Conservation (phyloP, 2,329 filamentous ascomycete species). For the Cladophialophora bantiana region DNA sequence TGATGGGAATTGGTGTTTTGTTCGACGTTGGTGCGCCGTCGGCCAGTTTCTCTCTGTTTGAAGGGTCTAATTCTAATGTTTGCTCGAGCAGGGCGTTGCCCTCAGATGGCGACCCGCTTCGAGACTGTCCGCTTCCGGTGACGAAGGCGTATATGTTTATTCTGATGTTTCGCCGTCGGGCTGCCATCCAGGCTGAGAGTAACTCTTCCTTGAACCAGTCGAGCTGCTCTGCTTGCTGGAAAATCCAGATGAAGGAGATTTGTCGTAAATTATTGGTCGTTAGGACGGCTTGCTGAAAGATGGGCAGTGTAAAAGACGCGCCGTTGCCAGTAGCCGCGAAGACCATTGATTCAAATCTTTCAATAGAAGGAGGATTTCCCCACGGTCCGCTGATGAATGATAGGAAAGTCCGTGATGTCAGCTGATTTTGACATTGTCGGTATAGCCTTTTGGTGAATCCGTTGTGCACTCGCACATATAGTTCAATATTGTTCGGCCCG, state of each 20-base stretch:
- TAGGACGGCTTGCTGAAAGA: constrained; percentile 30
- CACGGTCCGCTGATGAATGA: constrained; percentile 35
- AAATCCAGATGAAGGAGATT: constrained; percentile 35
- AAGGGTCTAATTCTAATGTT: neutral
- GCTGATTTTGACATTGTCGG: constrained; percentile 19
- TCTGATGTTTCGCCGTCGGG: constrained; percentile 59
- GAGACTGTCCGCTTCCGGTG: constrained; percentile 6
- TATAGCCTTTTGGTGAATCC: constrained; percentile 36
- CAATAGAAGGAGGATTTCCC: constrained; percentile 31
- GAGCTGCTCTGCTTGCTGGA: constrained; percentile 31
- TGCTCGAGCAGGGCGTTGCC: constrained; percentile 9
- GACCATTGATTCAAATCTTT: constrained; percentile 35
- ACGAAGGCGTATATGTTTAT: constrained; percentile 23
- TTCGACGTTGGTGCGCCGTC: neutral
- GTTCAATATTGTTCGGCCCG: constrained; percentile 25
- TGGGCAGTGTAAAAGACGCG: constrained; percentile 63
- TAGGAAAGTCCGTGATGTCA: constrained; percentile 13
- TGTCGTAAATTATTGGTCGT: constrained; percentile 26
- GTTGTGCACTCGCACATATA: constrained; percentile 35
- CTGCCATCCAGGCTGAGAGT: constrained; percentile 17
- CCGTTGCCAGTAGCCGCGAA: constrained; percentile 50
- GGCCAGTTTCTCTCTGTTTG: neutral
- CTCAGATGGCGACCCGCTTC: constrained; percentile 10
- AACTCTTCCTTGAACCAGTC: constrained; percentile 34
- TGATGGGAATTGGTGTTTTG: neutral